phyloP scores from a whole-genome alignment of 257 asterid genomes.

The Solanum chmielewskii region DNA sequence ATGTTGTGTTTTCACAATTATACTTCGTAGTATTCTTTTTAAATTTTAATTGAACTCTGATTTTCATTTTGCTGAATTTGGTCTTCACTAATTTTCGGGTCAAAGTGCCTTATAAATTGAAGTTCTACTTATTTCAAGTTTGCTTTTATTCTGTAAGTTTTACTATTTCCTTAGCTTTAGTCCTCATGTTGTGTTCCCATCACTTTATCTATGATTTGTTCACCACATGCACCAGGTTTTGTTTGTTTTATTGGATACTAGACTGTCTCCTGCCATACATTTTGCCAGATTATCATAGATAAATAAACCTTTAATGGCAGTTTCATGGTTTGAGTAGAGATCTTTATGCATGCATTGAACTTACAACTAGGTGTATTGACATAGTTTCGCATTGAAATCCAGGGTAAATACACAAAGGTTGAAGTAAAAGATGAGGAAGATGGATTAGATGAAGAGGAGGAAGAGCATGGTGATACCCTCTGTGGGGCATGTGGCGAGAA shows the following conservation, averaged over 20 bases:
- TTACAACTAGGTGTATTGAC: neutral
- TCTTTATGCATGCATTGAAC: neutral
- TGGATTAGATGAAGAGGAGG: slow-evolving; percentile 29
- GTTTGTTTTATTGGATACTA: neutral
- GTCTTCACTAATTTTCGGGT: neutral
- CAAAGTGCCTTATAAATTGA: neutral
- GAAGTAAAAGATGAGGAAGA: slow-evolving; percentile 20
- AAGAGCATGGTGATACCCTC: slow-evolving; percentile 58
- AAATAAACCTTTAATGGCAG: neutral
- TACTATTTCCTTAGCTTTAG: neutral
- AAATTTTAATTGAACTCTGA: neutral
- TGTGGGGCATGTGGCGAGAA: slow-evolving; percentile 74
- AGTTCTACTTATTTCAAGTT: neutral
- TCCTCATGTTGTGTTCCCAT: neutral
- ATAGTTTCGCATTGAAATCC: neutral
- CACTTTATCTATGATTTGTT: neutral
- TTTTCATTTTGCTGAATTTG: neutral
- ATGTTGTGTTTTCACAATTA: neutral
- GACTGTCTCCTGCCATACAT: neutral
- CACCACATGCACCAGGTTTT: neutral
- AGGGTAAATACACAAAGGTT: slow-evolving; percentile 19
- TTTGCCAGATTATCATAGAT: neutral
- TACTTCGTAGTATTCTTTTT: neutral
- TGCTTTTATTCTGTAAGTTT: neutral
- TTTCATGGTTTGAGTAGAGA: neutral